phyloP scores from a whole-genome alignment of 768 basidiomycete genomes.

The Crucibulum laeve region DNA sequence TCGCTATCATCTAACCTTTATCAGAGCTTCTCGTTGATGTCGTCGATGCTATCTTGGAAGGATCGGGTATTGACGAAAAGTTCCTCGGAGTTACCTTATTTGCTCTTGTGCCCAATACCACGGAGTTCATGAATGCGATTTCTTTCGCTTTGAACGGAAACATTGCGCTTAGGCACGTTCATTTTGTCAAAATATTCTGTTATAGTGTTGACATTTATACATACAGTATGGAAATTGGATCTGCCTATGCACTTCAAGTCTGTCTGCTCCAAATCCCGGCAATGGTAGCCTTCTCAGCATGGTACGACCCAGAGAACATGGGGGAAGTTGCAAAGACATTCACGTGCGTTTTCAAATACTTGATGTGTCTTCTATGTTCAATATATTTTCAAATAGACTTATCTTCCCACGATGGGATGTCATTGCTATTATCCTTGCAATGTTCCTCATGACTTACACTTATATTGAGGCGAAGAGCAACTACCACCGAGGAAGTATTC shows the following conservation, averaged over 20 bases:
- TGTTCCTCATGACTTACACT: conserved; percentile 97
- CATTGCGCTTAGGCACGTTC: conserved; percentile 85
- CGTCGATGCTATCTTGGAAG: conserved; percentile 88
- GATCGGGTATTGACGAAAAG: conserved; percentile 93
- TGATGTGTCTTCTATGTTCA: background rate
- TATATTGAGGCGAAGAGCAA: conserved; percentile 99
- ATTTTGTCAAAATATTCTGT: conserved; percentile 1
- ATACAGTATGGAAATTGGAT: conserved; percentile 96
- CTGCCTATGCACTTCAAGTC: conserved; percentile 97
- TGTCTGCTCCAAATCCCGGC: conserved; percentile 97
- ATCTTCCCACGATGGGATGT: conserved; percentile 99
- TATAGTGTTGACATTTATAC: background rate
- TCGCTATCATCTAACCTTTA: background rate
- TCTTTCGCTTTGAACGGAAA: conserved; percentile 97
- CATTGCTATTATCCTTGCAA: conserved; percentile 88
- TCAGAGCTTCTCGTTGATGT: conserved; percentile 91
- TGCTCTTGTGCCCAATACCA: conserved; percentile 96
- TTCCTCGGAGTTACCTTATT: conserved; percentile 96
- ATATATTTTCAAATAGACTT: conserved; percentile 45
- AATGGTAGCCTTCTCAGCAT: conserved; percentile 98
- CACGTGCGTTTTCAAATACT: conserved; percentile 57
- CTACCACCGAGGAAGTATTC: conserved; percentile 94
- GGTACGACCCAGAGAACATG: conserved; percentile 85
- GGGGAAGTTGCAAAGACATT: conserved; percentile 88
- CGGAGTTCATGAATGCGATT: conserved; percentile 99